Base-by-base conservation (phyloP, 805 yeast genomes). In the Saturnispora saitoi region DNA sequence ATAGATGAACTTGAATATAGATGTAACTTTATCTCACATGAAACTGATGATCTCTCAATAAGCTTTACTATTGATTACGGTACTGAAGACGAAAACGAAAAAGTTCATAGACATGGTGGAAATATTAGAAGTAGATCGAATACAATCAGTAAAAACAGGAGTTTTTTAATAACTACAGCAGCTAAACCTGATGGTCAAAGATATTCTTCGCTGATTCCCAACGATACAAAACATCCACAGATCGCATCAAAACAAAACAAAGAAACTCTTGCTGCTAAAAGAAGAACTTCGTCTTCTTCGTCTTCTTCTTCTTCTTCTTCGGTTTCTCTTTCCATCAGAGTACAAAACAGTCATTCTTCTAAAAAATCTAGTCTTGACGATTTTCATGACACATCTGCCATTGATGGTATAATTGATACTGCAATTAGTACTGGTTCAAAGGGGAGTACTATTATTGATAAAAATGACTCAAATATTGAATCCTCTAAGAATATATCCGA, bases 1-100 rank as follows among this genome's bases (percentile, higher is more conserved):
- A 54, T 76, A 15, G 73, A 73, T 54, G 86, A 80, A 58, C 38
- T 46, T 5, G 41, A 45, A 1, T 59, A 58, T 43, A 60, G 60
- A 47, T 57, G 61, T 43, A 61, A 58, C 26, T 62, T 59, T 43
- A 37, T 51, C 6, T 54, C 47, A 41, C 62, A 58, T 47, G 39
- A 47, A 14, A 12, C 14, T 2, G 9, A 26, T 12, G 4, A 12
- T 4, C n/a, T 15, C 7, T 31, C 30, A 7, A 3, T 39, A 7
- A 26, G 14, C 4, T 58, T 53, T 31, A 14, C 41, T 12, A 45
- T 51, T 6, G 34, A 29, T 6, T 45, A 51, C 17, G 45, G 49
- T 14, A 14, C 32, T 4, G 49, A 43, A 31, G 4, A 24, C 9
- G 42, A 17, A 4, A 24, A 29, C 26, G 47, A 43, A 15, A 43